Evolutionary conservation across 2,329 filamentous ascomycete genomes (phyloP).

Genomic region (Colletotrichum viniferum): DNA sequence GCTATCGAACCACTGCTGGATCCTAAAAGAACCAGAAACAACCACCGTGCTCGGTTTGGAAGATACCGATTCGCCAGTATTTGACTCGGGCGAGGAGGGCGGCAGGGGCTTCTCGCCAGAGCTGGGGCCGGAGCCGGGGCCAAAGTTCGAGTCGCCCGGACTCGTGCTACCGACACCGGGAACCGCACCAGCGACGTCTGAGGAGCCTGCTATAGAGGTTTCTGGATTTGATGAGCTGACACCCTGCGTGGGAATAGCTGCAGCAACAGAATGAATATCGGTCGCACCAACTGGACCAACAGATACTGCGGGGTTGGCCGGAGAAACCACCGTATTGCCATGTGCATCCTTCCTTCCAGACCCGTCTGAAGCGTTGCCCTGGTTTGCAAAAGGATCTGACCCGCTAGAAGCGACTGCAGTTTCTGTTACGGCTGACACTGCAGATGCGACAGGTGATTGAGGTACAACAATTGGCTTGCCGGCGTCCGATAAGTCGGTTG

Average conservation of each 20-base stretch:
- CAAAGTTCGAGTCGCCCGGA: rapidly evolving
- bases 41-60: background rate
- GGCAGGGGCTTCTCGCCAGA: background rate
- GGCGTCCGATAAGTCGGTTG: background rate
- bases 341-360: background rate
- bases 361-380: background rate
- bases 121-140: background rate
- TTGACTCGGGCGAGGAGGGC: background rate
- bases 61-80: rapidly evolving
- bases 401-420: rapidly evolving
- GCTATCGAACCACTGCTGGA: background rate
- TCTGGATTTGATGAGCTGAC: background rate
- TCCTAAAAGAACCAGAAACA: rapidly evolving
- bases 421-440: background rate
- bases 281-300: background rate
- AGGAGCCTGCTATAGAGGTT: background rate
- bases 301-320: background rate
- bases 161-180: background rate
- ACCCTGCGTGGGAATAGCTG: background rate
- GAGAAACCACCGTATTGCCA: background rate
- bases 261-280: background rate
- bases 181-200: rapidly evolving
- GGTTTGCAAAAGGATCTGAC: background rate
- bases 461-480: background rate
- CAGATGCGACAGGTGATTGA: background rate